Evolutionary conservation across 805 yeast species (phyloP).

Genomic region (Alloascoidea africana): DNA sequence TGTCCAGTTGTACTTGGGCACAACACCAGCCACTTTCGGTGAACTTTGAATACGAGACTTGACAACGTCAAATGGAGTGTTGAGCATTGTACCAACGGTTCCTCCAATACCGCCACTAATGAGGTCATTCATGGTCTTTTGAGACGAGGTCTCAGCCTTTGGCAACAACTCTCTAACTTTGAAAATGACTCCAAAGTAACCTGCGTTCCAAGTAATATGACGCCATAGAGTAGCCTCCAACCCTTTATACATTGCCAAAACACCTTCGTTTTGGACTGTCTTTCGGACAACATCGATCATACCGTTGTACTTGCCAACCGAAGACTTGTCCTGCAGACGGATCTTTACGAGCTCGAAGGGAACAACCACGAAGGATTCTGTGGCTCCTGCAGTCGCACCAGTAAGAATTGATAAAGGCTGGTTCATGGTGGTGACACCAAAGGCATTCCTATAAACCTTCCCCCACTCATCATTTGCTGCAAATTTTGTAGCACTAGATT

Average conservation of each 20-base stretch:
- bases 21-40: slow-evolving; percentile 50
- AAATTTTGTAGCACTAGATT: slow-evolving; percentile 96
- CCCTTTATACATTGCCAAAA: slow-evolving; percentile 80
- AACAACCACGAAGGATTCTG: slow-evolving; percentile 91
- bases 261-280: slow-evolving; percentile 63
- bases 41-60: slow-evolving; percentile 89
- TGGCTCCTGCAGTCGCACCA: slow-evolving; percentile 98
- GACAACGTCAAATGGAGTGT: slow-evolving; percentile 96
- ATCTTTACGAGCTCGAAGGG: slow-evolving; percentile 95
- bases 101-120: slow-evolving; percentile 95
- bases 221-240: slow-evolving; percentile 96
- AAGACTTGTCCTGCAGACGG: slow-evolving; percentile 77
- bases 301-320: slow-evolving; percentile 52
- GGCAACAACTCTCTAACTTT: slow-evolving; percentile 76
- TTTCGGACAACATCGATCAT: slow-evolving; percentile 69
- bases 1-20: slow-evolving; percentile 87
- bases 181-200: slow-evolving; percentile 90
- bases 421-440: slow-evolving; percentile 54
- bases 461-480: slow-evolving; percentile 98
- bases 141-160: slow-evolving; percentile 49
- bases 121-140: slow-evolving; percentile 75
- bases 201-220: slow-evolving; percentile 94
- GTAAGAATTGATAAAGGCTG: slow-evolving; percentile 81
- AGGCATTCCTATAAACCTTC: slow-evolving; percentile 53
- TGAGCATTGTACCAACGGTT: slow-evolving; percentile 85